These are phyloP conservation scores for Setaria viridis DNA, from an alignment of 202 grass and related monocot species.

Conservation along the genomic window DNA sequence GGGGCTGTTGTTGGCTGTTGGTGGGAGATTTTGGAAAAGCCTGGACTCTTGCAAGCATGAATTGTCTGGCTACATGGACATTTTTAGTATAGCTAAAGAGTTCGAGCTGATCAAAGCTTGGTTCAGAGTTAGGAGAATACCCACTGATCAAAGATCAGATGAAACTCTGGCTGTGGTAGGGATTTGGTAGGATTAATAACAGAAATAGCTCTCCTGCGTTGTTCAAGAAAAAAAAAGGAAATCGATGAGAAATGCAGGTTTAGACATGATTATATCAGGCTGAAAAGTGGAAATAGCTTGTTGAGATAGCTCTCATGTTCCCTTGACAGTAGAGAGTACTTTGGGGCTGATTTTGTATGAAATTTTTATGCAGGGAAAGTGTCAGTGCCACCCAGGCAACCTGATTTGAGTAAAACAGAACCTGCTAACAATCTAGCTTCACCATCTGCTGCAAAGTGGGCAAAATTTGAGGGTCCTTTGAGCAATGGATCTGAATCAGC, in stretches of 20 bases:
- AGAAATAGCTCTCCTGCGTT: no score
- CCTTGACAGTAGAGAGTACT: neutral
- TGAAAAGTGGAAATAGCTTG: neutral
- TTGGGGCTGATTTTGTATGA: neutral
- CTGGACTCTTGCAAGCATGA: slow-evolving; percentile 77
- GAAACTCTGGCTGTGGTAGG: no score
- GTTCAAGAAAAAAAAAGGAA: neutral
- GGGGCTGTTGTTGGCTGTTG: slow-evolving; percentile 83
- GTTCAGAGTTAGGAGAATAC: neutral
- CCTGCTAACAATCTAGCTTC: neutral
- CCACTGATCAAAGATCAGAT: no score
- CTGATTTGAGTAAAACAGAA: neutral
- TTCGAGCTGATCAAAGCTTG: slow-evolving; percentile 55
- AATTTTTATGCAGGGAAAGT: neutral
- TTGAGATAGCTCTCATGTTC: neutral
- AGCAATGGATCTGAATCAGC: neutral
- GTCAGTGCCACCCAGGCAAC: neutral
- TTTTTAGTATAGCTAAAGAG: slow-evolving; percentile 83
- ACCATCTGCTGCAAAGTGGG: neutral
- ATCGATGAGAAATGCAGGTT: neutral
- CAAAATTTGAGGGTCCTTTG: neutral
- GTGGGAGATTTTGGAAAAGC: slow-evolving; percentile 85
- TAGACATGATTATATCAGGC: neutral
- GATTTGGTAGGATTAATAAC: no score
- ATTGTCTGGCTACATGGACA: slow-evolving; percentile 90